phyloP scores from a whole-genome alignment of 1,284 basidiomycete species.

The Sanguinoderma infundibulare region DNA sequence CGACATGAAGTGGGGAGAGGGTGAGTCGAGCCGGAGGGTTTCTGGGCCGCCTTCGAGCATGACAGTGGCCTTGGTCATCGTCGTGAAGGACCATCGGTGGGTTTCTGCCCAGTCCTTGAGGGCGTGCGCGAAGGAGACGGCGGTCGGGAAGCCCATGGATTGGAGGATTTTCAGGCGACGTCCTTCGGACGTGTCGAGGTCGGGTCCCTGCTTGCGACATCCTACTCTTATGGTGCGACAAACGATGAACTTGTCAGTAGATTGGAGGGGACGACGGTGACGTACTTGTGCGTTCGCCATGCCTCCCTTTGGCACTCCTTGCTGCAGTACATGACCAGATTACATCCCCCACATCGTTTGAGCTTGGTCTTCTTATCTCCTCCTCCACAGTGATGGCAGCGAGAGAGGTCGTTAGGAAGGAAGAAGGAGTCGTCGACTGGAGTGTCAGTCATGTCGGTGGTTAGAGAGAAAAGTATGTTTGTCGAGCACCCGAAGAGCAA shows the following conservation, averaged over 20 bases:
- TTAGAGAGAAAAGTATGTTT: no score
- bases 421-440: not conserved
- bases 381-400: slow-evolving; percentile 9
- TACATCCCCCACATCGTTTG: slow-evolving; percentile 6
- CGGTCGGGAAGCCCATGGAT: not conserved
- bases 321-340: slow-evolving; percentile 8
- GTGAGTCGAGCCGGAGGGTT: not conserved
- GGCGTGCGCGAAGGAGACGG: slow-evolving; percentile 2
- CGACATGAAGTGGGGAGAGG: not conserved
- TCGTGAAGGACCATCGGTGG: slow-evolving; percentile 10
- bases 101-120: slow-evolving; percentile 6
- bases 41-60: slow-evolving; percentile 2
- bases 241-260: not conserved
- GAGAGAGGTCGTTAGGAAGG: not conserved
- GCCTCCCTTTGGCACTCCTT: slow-evolving; percentile 11
- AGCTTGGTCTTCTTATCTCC: not conserved
- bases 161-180: not conserved
- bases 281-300: slow-evolving; percentile 13
- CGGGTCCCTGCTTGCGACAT: not conserved
- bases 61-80: slow-evolving; percentile 4
- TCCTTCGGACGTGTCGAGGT: not conserved
- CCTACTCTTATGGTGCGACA: not conserved
- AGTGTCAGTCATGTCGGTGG: not conserved
- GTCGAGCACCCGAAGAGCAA: no score
- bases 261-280: not conserved